phyloP scores from a whole-genome alignment of 768 basidiomycete species.

The Tricholoma saponaceum region DNA sequence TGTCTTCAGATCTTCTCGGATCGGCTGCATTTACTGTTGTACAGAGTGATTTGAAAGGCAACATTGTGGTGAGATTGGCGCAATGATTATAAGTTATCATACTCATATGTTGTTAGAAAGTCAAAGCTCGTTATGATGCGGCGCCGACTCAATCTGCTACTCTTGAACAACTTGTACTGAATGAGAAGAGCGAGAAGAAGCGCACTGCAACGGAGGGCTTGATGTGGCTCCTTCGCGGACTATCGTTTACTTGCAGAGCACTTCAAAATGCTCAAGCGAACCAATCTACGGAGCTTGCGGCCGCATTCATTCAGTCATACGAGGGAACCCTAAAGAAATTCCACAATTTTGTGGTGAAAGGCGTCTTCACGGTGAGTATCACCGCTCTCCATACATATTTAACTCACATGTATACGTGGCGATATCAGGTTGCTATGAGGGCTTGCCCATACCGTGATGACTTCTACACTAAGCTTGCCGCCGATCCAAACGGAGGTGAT shows the following conservation, averaged over 20 bases:
- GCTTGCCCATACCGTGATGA: constrained; percentile 63
- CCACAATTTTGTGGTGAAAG: constrained; percentile 76
- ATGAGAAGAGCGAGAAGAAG: constrained; percentile 87
- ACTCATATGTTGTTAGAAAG: constrained; percentile 64
- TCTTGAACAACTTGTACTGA: constrained; percentile 77
- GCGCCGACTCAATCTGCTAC: constrained; percentile 64
- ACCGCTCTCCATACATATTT: neutral
- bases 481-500: constrained; percentile 50
- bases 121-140: constrained; percentile 72
- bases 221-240: constrained; percentile 90
- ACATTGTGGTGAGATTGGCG: constrained; percentile 67
- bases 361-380: constrained; percentile 49
- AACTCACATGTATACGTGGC: neutral
- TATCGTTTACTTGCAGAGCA: constrained; percentile 84
- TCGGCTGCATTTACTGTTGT: constrained; percentile 82
- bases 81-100: neutral
- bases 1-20: constrained; percentile 70
- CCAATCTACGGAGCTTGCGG: constrained; percentile 56
- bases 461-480: constrained; percentile 66
- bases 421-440: constrained; percentile 53
- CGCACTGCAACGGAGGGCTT: constrained; percentile 85
- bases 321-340: constrained; percentile 76
- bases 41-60: constrained; percentile 83
- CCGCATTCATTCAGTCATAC: constrained; percentile 80
- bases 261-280: constrained; percentile 70